These are phyloP conservation scores for Priceomyces medius DNA, from an alignment of 805 yeast species.

Conservation along the genomic window DNA sequence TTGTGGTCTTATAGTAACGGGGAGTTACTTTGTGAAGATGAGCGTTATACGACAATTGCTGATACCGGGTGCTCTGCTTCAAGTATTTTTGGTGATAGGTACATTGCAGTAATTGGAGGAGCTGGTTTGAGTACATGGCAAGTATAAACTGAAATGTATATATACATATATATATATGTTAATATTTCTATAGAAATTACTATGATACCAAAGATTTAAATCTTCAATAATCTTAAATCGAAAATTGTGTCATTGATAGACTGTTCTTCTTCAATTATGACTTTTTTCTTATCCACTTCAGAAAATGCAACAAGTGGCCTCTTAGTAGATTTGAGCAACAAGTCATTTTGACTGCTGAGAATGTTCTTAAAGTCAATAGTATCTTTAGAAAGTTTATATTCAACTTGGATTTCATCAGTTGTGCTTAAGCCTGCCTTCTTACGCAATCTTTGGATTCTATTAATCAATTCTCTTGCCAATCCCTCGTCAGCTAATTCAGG, in stretches of 20 bases:
- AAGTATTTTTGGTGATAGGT: conserved; percentile 21
- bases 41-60: conserved; percentile 75
- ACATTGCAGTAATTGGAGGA: conserved; percentile 64
- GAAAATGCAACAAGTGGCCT: conserved; percentile 52
- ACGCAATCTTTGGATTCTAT: conserved; percentile 96
- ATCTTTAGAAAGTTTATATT: conserved; percentile 66
- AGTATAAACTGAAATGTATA: conserved; percentile 6
- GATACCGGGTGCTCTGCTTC: conserved; percentile 79
- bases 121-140: conserved; percentile 69
- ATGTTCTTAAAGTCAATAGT: conserved; percentile 63
- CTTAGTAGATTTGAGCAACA: conserved; percentile 77
- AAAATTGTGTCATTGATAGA: conserved; percentile 70
- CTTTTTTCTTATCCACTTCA: conserved; percentile 38
- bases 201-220: conserved; percentile 31
- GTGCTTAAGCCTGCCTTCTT: conserved; percentile 94
- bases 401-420: conserved; percentile 91
- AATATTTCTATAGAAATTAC: background rate
- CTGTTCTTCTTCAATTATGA: conserved; percentile 88
- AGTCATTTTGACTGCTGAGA: conserved; percentile 60
- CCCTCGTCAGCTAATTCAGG: conserved; percentile 92
- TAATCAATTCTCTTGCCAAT: conserved; percentile 91
- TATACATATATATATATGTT: conserved; percentile 1
- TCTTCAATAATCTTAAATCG: conserved; percentile 71
- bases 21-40: conserved; percentile 27
- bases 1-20: conserved; percentile 52